Conservation (phyloP, 768 basidiomycete genomes). For the Daedalea quercina region DNA sequence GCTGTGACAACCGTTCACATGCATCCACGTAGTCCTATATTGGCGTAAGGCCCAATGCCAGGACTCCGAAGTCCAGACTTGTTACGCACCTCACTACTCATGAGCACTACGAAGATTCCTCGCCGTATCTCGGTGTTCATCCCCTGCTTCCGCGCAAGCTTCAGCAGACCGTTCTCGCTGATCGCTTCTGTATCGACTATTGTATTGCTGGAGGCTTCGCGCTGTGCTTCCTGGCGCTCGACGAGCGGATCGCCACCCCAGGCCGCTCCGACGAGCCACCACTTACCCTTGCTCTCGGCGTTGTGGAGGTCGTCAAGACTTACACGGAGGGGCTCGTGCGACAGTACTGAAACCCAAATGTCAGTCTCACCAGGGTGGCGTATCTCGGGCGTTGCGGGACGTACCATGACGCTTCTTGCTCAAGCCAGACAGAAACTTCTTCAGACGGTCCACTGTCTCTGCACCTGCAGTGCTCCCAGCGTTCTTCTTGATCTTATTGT, state of each 20-base stretch:
- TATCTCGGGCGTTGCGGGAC: constrained; percentile 10
- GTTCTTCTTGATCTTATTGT: constrained; percentile 72
- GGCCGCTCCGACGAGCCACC: constrained; percentile 98
- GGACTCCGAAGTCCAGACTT: neutral
- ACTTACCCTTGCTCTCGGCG: constrained; percentile 85
- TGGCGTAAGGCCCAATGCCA: neutral
- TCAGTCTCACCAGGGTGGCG: neutral
- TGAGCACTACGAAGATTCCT: constrained; percentile 86
- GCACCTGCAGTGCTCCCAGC: constrained; percentile 62
- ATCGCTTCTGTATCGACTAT: constrained; percentile 23
- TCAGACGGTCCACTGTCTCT: constrained; percentile 80
- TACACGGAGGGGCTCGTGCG: constrained; percentile 82
- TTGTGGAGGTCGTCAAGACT: constrained; percentile 80
- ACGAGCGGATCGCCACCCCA: constrained; percentile 91
- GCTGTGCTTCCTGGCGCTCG: constrained; percentile 48
- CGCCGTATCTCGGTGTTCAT: constrained; percentile 98
- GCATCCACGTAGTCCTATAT: constrained; percentile 92
- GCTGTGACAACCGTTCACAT: constrained; percentile 79
- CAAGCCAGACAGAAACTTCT: constrained; percentile 75
- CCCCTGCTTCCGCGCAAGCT: constrained; percentile 88
- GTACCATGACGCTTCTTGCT: constrained; percentile 72
- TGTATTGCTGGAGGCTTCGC: constrained; percentile 19
- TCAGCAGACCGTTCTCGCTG: constrained; percentile 43
- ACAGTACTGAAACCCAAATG: constrained; percentile 47
- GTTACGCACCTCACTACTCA: constrained; percentile 84